Evolutionary conservation across 139 green algal genomes (phyloP).

Genomic region (Coelastrella sp.): DNA sequence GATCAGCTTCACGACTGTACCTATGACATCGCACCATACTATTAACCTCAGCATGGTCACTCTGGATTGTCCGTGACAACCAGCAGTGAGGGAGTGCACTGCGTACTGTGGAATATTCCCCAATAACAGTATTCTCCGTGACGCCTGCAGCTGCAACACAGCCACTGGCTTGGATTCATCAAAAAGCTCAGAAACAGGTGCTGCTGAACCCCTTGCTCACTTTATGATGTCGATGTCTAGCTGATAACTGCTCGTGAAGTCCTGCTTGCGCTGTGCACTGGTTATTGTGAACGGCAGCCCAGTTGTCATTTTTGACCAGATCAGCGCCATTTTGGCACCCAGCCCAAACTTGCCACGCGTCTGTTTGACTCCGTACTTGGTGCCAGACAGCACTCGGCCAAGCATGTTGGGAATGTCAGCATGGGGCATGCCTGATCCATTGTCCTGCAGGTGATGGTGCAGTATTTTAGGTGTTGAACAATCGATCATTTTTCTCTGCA

Average conservation of each 20-base stretch:
- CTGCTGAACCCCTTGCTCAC: conserved; percentile 28
- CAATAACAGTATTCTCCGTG: too few relatives aligned
- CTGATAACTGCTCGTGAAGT: conserved; percentile 81
- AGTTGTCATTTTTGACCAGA: conserved; percentile 97
- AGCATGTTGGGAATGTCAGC: conserved; percentile 97
- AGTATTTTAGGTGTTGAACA: neutral
- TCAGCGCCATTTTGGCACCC: conserved; percentile 98
- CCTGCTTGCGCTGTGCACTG: conserved; percentile 61
- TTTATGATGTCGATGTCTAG: conserved; percentile 98
- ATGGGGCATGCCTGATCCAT: conserved; percentile 95
- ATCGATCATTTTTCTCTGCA: neutral
- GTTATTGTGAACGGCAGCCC: conserved; percentile 91
- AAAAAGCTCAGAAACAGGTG: too few relatives aligned
- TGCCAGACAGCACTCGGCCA: conserved; percentile 90
- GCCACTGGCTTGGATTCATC: neutral
- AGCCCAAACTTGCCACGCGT: conserved; percentile 97
- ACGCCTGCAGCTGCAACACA: neutral
- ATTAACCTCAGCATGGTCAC: too few relatives aligned
- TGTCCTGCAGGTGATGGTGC: conserved; percentile 80
- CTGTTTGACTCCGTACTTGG: conserved; percentile 93
- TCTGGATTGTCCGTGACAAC: too few relatives aligned
- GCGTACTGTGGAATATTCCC: too few relatives aligned
- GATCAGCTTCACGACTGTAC: too few relatives aligned
- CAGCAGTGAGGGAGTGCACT: too few relatives aligned
- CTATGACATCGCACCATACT: too few relatives aligned